Percentiles rank a stretch among this genome's conserved stretches.
phyloP scores from a whole-genome alignment of 805 yeast genomes.

The Cyberlindnera americana region DNA sequence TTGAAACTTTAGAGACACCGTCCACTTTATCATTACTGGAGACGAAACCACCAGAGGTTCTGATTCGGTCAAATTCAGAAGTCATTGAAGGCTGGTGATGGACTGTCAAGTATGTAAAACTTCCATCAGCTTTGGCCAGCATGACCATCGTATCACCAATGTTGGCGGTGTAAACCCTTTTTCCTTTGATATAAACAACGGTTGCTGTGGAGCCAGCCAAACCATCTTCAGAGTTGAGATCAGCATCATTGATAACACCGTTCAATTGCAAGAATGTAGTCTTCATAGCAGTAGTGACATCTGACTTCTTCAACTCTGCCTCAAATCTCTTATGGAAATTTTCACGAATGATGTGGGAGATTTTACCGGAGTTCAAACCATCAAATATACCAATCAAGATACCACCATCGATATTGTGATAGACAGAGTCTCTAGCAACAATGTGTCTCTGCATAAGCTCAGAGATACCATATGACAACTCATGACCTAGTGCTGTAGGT shows the following conservation, averaged over 20 bases:
- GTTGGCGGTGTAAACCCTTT: constrained; percentile 73
- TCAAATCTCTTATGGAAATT: constrained; percentile 64
- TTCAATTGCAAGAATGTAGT: constrained; percentile 77
- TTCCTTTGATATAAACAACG: constrained; percentile 71
- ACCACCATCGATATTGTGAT: constrained; percentile 82
- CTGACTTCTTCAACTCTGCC: constrained; percentile 53
- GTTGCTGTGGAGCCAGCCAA: constrained; percentile 84
- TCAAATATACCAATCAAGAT: constrained; percentile 80
- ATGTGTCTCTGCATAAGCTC: constrained; percentile 76
- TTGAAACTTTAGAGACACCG: constrained; percentile 75
- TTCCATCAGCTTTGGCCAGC: constrained; percentile 77
- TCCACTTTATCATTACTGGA: constrained; percentile 81
- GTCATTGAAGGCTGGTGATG: constrained; percentile 82
- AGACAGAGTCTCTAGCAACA: constrained; percentile 77
- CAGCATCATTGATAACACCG: constrained; percentile 60
- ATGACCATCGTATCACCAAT: constrained; percentile 88
- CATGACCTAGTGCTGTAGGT: constrained; percentile 64
- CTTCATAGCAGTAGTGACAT: constrained; percentile 71
- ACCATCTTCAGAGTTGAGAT: constrained; percentile 62
- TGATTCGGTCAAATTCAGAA: constrained; percentile 76
- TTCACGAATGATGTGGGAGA: constrained; percentile 71
- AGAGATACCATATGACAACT: constrained; percentile 85
- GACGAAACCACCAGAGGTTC: constrained; percentile 90
- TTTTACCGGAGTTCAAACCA: constrained; percentile 65
- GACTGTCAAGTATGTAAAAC: constrained; percentile 64